A percentile compares a stretch with the other conserved stretches of the same genome.
Conservation (phyloP, 768 basidiomycete species). For the Mycena albidolilacea region DNA sequence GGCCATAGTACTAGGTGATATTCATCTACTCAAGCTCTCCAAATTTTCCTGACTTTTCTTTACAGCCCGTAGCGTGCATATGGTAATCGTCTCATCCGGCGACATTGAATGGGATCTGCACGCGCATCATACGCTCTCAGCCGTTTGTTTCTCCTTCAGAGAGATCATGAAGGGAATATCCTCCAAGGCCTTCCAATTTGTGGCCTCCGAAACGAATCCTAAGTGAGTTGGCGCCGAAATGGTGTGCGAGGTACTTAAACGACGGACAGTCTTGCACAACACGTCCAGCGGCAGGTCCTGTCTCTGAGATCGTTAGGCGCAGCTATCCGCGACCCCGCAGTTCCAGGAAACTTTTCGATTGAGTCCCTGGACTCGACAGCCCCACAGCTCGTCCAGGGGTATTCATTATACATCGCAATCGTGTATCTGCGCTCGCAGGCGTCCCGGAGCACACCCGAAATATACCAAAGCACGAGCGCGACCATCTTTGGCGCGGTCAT, state of each 20-base stretch:
- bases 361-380: conserved; percentile 23
- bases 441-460: conserved; percentile 23
- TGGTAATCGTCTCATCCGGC: conserved; percentile 48
- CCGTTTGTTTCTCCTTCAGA: conserved; percentile 52
- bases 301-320: conserved; percentile 10
- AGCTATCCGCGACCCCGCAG: conserved; percentile 21
- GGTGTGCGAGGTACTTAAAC: background rate
- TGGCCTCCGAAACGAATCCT: conserved; percentile 5
- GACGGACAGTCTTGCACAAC: conserved; percentile 19
- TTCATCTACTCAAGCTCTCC: background rate
- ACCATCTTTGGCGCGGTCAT: conserved; percentile 33
- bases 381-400: conserved; percentile 31
- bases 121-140: conserved; percentile 49
- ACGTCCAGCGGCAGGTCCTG: conserved; percentile 24
- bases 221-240: conserved; percentile 14
- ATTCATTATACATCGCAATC: conserved; percentile 33
- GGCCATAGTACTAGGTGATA: conserved; percentile 42
- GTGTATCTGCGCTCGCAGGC: conserved; percentile 34
- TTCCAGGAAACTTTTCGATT: conserved; percentile 19
- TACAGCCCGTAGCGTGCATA: conserved; percentile 50
- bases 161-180: conserved; percentile 53
- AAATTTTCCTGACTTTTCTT: background rate
- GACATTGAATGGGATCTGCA: conserved; percentile 53
- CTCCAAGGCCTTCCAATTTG: conserved; percentile 50
- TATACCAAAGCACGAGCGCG: conserved; percentile 32